Evolutionary conservation across 768 basidiomycete species (phyloP), one percentile per base, ranked within the genome.

Genomic region (Clitopilus hobsonii): DNA sequence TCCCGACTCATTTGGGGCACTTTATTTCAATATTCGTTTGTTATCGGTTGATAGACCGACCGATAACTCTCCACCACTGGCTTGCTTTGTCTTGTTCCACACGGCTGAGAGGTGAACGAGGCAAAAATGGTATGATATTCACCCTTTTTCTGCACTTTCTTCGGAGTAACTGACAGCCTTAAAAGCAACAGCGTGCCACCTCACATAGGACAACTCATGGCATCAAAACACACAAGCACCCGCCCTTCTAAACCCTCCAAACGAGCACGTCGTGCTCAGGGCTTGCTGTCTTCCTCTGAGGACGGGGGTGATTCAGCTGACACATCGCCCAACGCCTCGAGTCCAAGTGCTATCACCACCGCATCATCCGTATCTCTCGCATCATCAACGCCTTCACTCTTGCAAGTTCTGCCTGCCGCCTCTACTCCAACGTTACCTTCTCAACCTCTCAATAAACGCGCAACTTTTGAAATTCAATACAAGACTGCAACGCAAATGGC

Each of bases 401-500:
- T 32, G 8, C 30, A 32, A 16, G 8, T 16, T 7, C 16, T 16
- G 30, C 7, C 30, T 32, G 30, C 30, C 30, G 25, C 25, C 25
- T 22, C 23, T 25, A 7, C 29, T 23, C 25, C 29, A 25, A n/a
- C n/a, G n/a, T n/a, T n/a, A n/a, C 29, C 29, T 25, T n/a, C 27
- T 29, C 20, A 20, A 30, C 18, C 18, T 20, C 25, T 30, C 51
- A 20, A 36, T 18, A 36, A 52, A 29, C 18, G 22, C 10, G 13
- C 20, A 20, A 53, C 38, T 14, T 57, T 57, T 45, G 38, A 57
- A 47, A 38, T 6, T 24, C 30, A 36, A 10, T 54, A 36, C 48
- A 57, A 57, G 47, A 24, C 38, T 5, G 16, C 28, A 2, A 28
- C n/a, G 8, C 5, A 24, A 49, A 60, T 61, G 14, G 30, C 55